Evolutionary conservation across 371 early-diverging fungal species (phyloP), one percentile per base, ranked within the genome.

Genomic region (Actinomortierella ambigua): DNA sequence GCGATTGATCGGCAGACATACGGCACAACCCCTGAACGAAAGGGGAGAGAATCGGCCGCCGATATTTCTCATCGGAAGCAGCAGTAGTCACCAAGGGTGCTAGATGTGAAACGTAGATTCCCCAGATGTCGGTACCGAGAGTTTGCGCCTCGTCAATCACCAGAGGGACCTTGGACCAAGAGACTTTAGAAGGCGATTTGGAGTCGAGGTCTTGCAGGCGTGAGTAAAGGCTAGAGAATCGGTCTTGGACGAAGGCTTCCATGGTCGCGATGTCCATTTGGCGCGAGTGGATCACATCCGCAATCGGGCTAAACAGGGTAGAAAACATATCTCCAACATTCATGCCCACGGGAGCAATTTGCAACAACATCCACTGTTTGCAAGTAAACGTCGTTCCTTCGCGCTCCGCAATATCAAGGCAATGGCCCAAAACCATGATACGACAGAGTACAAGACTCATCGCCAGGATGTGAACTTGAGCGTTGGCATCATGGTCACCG

Each of bases 101-200:
- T 44, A 1, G 62, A 61, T 29, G 62, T 56, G 29, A 67, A 67
- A 50, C 27, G n/a, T 24, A 47, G 8, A 18, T 48, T 23, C 60
- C 67, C 42, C 40, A 61, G 3, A 53, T 55, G 9, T 47, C 15
- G 0, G 61, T 55, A 47, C 58, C 59, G 23, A 68, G 59, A 49
- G 24, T 62, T 50, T 68, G 68, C 15, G 68, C 68, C 18, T 68
- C 68, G 41, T 68, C 68, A 55, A 67, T 22, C 42, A 60, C 60
- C 6, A 60, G 18, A 61, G 61, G 47, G 46, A 67, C 54, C 57
- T 42, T 67, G 53, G 51, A 46, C 48, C n/a, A 39, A 26, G 9
- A 23, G 61, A 39, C 29, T 27, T 63, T 24, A 40, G 48, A 46
- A 53, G 63, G 40, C 14, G 46, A 57, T 39, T 40, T 39, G 41